Base-by-base conservation (phyloP, 495 filamentous ascomycete species). In the Achaetomiella virescens region DNA sequence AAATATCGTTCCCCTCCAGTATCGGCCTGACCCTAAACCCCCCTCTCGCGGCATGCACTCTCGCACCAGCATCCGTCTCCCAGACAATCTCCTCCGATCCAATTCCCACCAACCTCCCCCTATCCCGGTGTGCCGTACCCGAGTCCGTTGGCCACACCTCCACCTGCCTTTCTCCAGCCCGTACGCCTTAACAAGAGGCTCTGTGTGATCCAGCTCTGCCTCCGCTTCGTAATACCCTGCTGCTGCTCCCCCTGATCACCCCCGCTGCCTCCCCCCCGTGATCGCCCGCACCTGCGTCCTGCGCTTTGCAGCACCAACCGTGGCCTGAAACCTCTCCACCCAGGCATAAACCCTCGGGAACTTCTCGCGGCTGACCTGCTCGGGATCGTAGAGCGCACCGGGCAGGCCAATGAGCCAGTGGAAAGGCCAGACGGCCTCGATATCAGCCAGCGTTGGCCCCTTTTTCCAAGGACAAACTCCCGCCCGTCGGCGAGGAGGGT, bases 351-450 rank as follows among this genome's bases (percentile, higher is more conserved):
- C 76, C 43, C 65, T 70, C 0, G 82, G 84, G 60, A 76, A 83
- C 12, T 56, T 63, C 18, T 65, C 49, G 36, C 58, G 61, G 1
- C 72, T 70, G 43, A 84, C 69, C 27, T 63, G 24, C 6, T 70
- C 66, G 18, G 64, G 33, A 4, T 58, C 38, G 21, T 73, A 70
- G 25, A 84, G 59, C 11, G 79, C 76, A 3, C 75, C 79, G 1
- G 73, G 70, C 3, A 81, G 52, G 2, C 53, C 68, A 7, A 66
- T 61, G 1, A 85, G 55, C 84, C 86, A 88, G 59, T 81, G 75
- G 48, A 85, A 72, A 0, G 72, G 63, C 84, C 82, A 87, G 12
- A 82, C 70, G 17, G 75, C 76, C 64, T 85, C 80, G 41, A 87
- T 77, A 65, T 87, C 85, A 4, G 73, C 79, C 62, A 84, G 61